Percentiles rank a stretch among this genome's conserved stretches.
Conservation (phyloP, 495 filamentous ascomycete species). For the Trichocladium antarcticum region DNA sequence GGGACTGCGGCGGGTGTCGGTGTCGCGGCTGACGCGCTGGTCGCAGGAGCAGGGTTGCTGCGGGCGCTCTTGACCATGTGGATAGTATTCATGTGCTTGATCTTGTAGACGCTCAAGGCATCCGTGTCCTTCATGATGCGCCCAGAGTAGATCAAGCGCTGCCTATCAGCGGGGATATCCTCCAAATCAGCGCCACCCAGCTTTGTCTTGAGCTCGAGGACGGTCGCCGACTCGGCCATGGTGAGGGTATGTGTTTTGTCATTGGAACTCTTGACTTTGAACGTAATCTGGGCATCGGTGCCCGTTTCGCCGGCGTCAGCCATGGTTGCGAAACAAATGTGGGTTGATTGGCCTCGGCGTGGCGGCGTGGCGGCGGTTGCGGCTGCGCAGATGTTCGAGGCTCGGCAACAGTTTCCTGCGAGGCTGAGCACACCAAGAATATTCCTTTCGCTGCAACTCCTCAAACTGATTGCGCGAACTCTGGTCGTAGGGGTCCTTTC, state of each 20-base stretch:
- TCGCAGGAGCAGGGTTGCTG: constrained; percentile 66
- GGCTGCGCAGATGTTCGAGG: not conserved
- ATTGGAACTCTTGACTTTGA: constrained; percentile 84
- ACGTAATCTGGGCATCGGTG: constrained; percentile 57
- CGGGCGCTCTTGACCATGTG: constrained; percentile 92
- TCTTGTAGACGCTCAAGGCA: constrained; percentile 74
- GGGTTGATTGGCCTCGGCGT: not conserved
- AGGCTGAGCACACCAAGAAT: not conserved
- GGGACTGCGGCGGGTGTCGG: constrained; percentile 55
- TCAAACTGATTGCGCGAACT: too few species aligned
- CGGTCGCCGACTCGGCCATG: constrained; percentile 61
- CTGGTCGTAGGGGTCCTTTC: not conserved
- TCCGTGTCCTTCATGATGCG: constrained; percentile 91
- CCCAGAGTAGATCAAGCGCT: constrained; percentile 94
- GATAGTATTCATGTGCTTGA: constrained; percentile 90
- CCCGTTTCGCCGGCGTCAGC: constrained; percentile 43
- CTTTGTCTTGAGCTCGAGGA: constrained; percentile 81
- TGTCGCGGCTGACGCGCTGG: constrained; percentile 38
- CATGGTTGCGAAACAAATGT: constrained; percentile 26
- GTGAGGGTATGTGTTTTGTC: constrained; percentile 78
- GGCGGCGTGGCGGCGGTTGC: not conserved
- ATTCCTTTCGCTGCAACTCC: too few species aligned
- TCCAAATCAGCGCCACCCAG: constrained; percentile 70
- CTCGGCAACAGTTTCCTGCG: not conserved
- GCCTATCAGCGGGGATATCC: constrained; percentile 70